A percentile compares a stretch with the other conserved stretches of the same genome.
Conservation (phyloP, 768 basidiomycete genomes). For the Tulasnella sp. region DNA sequence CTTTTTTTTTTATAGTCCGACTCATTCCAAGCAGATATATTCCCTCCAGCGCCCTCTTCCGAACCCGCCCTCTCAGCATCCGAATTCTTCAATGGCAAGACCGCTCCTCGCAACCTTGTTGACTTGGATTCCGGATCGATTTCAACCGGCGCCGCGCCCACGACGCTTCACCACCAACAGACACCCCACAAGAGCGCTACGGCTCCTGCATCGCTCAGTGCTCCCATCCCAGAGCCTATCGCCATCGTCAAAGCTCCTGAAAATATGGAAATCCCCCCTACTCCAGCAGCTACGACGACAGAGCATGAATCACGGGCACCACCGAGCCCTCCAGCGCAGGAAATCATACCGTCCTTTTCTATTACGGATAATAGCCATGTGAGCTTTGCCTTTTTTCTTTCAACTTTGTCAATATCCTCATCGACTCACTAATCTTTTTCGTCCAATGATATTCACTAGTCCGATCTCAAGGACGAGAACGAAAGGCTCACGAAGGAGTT, state of each 20-base stretch:
- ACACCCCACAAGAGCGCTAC: slow-evolving; percentile 17
- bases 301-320: neutral
- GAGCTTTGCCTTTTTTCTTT: neutral
- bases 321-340: neutral
- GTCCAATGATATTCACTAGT: neutral
- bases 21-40: slow-evolving; percentile 95
- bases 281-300: slow-evolving; percentile 24
- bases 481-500: slow-evolving; percentile 51
- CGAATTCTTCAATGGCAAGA: slow-evolving; percentile 85
- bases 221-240: slow-evolving; percentile 23
- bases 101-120: slow-evolving; percentile 64
- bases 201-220: slow-evolving; percentile 24
- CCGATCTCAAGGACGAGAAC: slow-evolving; percentile 45
- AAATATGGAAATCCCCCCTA: slow-evolving; percentile 19
- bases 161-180: slow-evolving; percentile 23
- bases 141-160: slow-evolving; percentile 24
- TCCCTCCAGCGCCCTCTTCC: slow-evolving; percentile 76
- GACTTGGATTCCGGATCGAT: slow-evolving; percentile 57
- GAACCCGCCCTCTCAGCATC: slow-evolving; percentile 71
- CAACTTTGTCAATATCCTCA: neutral
- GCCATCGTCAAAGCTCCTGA: too few relatives aligned
- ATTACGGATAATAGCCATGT: too few relatives aligned
- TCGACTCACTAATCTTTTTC: slow-evolving; percentile 3
- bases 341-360: too few relatives aligned
- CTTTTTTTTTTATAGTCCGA: slow-evolving; percentile 50